Base-by-base conservation (phyloP, 192 early-diverging fungal genomes). In the Diversispora epigaea region DNA sequence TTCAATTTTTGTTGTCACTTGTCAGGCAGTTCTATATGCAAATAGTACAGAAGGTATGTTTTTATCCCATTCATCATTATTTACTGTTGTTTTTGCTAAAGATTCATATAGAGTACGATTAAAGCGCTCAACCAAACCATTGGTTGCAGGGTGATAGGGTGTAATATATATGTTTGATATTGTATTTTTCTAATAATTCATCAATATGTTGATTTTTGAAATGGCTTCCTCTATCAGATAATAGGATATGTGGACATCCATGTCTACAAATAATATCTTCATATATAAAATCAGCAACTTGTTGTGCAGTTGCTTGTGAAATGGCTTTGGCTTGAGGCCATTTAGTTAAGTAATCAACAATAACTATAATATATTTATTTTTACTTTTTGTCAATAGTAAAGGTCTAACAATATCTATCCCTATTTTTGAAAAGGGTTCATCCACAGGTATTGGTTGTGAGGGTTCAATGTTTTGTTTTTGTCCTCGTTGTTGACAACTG, bases 261-360 rank as follows among this genome's bases (percentile, higher is more conserved):
- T 58, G 63, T 39, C 65, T 25, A 41, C 61, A 66, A 45, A 76
- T 58, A 25, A 76, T 76, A 6, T 76, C 75, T 50, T 76, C 66
- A 49, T 60, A 69, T 1, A 76, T 15, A 49, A 76, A 76, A 14
- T 52, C 6, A 11, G n/a, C 69, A 3, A 54, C 52, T n/a, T 68
- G 21, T 52, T 71, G 10, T 44, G 57, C 63, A 39, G 22, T 63
- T 12, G 47, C 60, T 40, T 72, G 14, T 1, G 61, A 25, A 9
- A 71, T 15, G 1, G 68, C 77, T 55, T 22, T 72, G 14, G 69
- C 77, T 46, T 71, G n/a, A 56, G 68, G 58, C 39, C 60, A 77
- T 21, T 68, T 56, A 12, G 70, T 77, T 4, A 46, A 32, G 25
- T 71, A 64, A 25, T 79, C 75, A 1, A 71, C 71, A 43, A 65